phyloP scores from a whole-genome alignment of 306 rosid species.

The Lagenaria siceraria region DNA sequence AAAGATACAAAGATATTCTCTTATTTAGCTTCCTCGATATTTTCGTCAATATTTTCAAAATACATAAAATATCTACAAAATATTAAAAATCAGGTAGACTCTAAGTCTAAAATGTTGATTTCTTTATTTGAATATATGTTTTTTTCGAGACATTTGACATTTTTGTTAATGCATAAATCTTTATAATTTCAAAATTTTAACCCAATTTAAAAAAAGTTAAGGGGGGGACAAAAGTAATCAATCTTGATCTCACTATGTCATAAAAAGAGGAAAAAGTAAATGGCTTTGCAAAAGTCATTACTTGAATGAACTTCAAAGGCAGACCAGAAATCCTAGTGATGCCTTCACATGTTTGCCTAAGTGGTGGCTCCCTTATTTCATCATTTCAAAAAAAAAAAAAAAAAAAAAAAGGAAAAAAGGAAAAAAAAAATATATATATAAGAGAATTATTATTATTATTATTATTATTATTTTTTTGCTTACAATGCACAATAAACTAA shows the following conservation, averaged over 20 bases:
- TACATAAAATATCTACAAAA: no score
- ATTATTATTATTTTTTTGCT: neutral
- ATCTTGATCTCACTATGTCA: constrained; percentile 12
- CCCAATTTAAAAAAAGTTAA: neutral
- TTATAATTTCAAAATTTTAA: neutral
- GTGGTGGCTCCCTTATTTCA: constrained; percentile 62
- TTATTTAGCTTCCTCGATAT: neutral
- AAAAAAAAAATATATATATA: neutral
- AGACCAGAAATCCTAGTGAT: constrained; percentile 32
- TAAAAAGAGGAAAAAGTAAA: constrained; percentile 32
- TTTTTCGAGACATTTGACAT: neutral
- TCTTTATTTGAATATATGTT: neutral
- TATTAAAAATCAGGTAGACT: no score
- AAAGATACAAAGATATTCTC: neutral
- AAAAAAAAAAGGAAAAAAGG: neutral
- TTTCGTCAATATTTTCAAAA: neutral
- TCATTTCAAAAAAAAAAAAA: constrained; percentile 22
- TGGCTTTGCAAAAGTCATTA: constrained; percentile 36
- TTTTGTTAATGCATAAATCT: neutral
- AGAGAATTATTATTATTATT: neutral
- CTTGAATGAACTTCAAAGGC: constrained; percentile 41
- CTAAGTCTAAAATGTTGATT: no score
- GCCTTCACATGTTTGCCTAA: constrained; percentile 47
- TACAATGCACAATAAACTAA: neutral
- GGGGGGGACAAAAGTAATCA: constrained; percentile 9